Evolutionary conservation across 352 stramenopile genomes (phyloP).

Genomic region (Phytophthora boehmeriae): DNA sequence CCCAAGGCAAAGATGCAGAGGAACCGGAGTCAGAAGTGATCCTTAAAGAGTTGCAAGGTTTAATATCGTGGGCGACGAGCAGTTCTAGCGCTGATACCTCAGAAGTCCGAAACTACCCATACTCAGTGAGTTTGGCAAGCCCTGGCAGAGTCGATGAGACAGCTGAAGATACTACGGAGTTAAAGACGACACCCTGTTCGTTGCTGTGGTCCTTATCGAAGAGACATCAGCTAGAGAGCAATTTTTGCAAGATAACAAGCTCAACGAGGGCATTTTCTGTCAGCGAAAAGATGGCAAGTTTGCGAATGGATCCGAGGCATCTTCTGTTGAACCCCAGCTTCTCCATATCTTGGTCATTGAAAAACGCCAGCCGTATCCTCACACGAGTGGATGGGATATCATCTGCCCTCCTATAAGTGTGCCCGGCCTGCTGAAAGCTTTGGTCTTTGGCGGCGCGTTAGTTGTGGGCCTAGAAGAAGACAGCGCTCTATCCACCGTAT

Average conservation of each 20-base stretch:
- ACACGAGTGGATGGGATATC: slow-evolving; percentile 73
- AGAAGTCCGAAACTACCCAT: slow-evolving; percentile 36
- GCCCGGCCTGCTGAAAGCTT: slow-evolving; percentile 55
- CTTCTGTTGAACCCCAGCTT: slow-evolving; percentile 6
- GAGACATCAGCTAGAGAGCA: slow-evolving; percentile 31
- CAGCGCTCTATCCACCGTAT: slow-evolving; percentile 56
- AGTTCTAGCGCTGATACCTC: not conserved
- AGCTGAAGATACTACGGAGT: slow-evolving; percentile 9
- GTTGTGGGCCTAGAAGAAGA: slow-evolving; percentile 80
- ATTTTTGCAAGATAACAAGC: slow-evolving; percentile 65
- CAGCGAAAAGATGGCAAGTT: slow-evolving; percentile 28
- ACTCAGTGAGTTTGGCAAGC: slow-evolving; percentile 4
- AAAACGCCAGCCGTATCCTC: slow-evolving; percentile 44
- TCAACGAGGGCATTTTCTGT: slow-evolving; percentile 53
- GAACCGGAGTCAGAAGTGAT: slow-evolving; percentile 69
- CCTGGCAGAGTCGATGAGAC: not conserved
- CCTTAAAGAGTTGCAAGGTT: slow-evolving; percentile 50
- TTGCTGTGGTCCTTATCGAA: slow-evolving; percentile 64
- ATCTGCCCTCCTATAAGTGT: slow-evolving; percentile 53
- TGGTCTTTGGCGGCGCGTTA: slow-evolving; percentile 70
- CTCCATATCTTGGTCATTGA: slow-evolving; percentile 55
- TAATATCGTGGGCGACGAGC: slow-evolving; percentile 61
- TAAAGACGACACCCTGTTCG: slow-evolving; percentile 39
- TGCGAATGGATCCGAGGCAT: not conserved
- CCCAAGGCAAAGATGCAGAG: slow-evolving; percentile 45